phyloP scores from a whole-genome alignment of 192 early-diverging fungal species.

The Coemansia sp. region DNA sequence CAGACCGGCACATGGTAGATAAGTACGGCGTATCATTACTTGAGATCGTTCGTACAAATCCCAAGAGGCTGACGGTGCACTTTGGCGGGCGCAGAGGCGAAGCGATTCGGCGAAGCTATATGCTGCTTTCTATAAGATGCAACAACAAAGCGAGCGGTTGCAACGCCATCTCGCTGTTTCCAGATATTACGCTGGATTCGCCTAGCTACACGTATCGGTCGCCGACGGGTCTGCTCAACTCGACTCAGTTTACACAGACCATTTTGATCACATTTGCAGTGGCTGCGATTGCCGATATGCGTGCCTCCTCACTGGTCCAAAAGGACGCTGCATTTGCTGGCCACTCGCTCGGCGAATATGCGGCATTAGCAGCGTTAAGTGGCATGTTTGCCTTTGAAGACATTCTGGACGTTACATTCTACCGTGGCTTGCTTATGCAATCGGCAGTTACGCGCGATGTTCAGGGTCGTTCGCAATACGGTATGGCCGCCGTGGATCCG shows the following conservation, averaged over 20 bases:
- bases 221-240: slow-evolving; percentile 78
- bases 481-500: slow-evolving; percentile 94
- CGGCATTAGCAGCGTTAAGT: slow-evolving; percentile 79
- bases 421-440: slow-evolving; percentile 97
- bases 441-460: slow-evolving; percentile 81
- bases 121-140: slow-evolving; percentile 18
- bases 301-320: slow-evolving; percentile 79
- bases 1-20: slow-evolving; percentile 80
- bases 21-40: slow-evolving; percentile 90
- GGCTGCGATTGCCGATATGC: slow-evolving; percentile 87
- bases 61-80: slow-evolving; percentile 62
- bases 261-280: slow-evolving; percentile 82
- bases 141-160: slow-evolving; percentile 40
- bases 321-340: slow-evolving; percentile 82
- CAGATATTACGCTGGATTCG: slow-evolving; percentile 72
- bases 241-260: slow-evolving; percentile 95
- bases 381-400: slow-evolving; percentile 80
- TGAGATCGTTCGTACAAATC: slow-evolving; percentile 88
- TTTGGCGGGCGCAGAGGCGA: slow-evolving; percentile 87
- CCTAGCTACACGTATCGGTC: slow-evolving; percentile 81
- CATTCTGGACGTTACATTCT: slow-evolving; percentile 88
- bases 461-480: slow-evolving; percentile 83
- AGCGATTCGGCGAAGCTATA: slow-evolving; percentile 79
- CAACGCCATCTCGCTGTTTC: slow-evolving; percentile 1
- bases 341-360: slow-evolving; percentile 93